A percentile compares a stretch with the other conserved stretches of the same genome.
Evolutionary conservation across 257 asterid genomes (phyloP).

Genomic region (Nicotiana tabacum): DNA sequence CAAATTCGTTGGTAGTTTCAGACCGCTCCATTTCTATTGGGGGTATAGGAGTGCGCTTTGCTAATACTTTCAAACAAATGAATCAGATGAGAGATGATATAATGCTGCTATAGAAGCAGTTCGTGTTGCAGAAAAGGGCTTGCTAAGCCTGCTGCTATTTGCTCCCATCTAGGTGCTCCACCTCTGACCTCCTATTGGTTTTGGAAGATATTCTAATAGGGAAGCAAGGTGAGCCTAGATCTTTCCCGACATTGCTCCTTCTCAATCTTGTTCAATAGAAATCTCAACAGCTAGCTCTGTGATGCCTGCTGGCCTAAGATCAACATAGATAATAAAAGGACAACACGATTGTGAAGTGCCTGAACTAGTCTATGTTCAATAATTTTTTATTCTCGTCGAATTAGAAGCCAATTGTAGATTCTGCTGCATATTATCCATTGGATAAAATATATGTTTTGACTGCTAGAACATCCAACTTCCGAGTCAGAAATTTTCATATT

Average conservation of each 20-base stretch:
- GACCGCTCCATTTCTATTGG: too few relatives aligned
- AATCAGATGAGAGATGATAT: background rate
- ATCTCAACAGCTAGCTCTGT: background rate
- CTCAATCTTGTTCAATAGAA: background rate
- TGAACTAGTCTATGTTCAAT: background rate
- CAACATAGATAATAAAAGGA: background rate
- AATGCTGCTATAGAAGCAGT: conserved; percentile 25
- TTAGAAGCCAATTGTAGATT: background rate
- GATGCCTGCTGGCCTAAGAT: background rate
- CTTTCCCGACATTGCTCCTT: background rate
- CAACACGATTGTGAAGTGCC: background rate
- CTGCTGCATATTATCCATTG: background rate
- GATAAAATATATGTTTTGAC: background rate
- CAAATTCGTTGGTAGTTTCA: too few relatives aligned
- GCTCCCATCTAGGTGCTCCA: conserved; percentile 92
- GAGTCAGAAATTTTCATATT: background rate
- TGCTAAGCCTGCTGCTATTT: conserved; percentile 75
- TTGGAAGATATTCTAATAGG: conserved; percentile 74
- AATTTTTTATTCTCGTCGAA: too few relatives aligned
- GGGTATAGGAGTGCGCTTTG: too few relatives aligned
- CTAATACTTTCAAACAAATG: background rate
- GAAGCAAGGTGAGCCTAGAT: conserved; percentile 51
- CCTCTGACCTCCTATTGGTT: conserved; percentile 58
- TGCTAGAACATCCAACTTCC: background rate
- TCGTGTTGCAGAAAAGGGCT: conserved; percentile 66